Percentiles rank a stretch among this genome's conserved stretches.
Conservation (phyloP, 495 filamentous ascomycete genomes). For the Patellaria atrata region DNA sequence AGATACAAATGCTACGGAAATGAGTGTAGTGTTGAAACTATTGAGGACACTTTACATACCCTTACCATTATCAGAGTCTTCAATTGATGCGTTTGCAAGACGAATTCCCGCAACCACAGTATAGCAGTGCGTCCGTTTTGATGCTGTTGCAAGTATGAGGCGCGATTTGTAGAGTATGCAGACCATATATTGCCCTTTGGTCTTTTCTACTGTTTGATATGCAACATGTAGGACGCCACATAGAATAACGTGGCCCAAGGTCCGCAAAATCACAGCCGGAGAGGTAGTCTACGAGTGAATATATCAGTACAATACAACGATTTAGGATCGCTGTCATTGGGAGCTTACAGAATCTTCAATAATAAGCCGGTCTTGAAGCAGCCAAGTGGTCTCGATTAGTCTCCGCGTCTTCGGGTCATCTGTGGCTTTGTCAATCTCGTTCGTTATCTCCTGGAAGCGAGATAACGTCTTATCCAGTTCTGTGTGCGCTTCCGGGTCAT, state of each 20-base stretch:
- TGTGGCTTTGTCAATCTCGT: conserved; percentile 65
- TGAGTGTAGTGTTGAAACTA: too few species aligned
- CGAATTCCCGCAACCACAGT: conserved; percentile 62
- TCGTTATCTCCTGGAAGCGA: conserved; percentile 52
- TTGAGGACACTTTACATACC: conserved; percentile 37
- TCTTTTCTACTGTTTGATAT: conserved; percentile 53
- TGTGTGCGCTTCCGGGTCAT: conserved; percentile 67
- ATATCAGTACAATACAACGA: too few species aligned
- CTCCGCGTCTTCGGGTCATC: conserved; percentile 27
- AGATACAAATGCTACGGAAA: neutral
- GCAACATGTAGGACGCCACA: conserved; percentile 81
- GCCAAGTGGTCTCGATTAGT: conserved; percentile 55
- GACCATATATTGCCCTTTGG: conserved; percentile 69
- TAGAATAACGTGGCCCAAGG: conserved; percentile 66
- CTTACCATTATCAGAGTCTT: conserved; percentile 65
- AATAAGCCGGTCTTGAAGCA: conserved; percentile 60
- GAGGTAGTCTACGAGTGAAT: conserved; percentile 18
- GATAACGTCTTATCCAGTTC: conserved; percentile 63
- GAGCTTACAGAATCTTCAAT: conserved; percentile 61
- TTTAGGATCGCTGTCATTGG: too few species aligned
- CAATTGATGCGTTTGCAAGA: conserved; percentile 54
- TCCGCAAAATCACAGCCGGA: conserved; percentile 37
- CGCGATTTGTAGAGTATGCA: conserved; percentile 75
- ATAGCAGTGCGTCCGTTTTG: conserved; percentile 46
- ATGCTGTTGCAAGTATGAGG: conserved; percentile 58